A percentile compares a stretch with the other conserved stretches of the same genome.
Conservation (phyloP, 2,329 filamentous ascomycete species). For the Cladosporium oxysporum region DNA sequence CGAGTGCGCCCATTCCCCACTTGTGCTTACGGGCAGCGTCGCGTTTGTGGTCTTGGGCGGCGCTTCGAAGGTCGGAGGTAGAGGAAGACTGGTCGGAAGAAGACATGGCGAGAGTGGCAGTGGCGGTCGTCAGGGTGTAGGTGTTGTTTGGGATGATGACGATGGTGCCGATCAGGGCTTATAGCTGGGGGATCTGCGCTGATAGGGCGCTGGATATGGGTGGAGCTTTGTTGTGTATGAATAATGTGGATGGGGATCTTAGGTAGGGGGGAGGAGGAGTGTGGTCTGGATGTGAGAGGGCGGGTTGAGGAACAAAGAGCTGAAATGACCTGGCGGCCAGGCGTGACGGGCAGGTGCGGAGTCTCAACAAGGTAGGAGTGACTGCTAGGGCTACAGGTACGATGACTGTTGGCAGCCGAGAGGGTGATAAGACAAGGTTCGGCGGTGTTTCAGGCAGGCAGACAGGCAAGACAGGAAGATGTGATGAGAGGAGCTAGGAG, state of each 20-base stretch:
- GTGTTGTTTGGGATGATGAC: conserved; percentile 11
- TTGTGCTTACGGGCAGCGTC: conserved; percentile 53
- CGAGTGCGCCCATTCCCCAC: conserved; percentile 49
- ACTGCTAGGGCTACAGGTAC: conserved; percentile 4
- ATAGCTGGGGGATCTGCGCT: conserved; percentile 9
- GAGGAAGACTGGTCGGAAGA: conserved; percentile 47
- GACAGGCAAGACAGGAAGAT: neutral
- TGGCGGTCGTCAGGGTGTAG: conserved; percentile 3
- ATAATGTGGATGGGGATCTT: neutral
- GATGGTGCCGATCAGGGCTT: conserved; percentile 7
- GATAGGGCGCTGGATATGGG: neutral
- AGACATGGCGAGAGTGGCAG: conserved; percentile 39
- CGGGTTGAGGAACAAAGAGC: conserved; percentile 10
- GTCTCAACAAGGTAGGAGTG: conserved; percentile 18
- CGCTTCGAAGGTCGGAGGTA: conserved; percentile 56
- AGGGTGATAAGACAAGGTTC: conserved; percentile 19
- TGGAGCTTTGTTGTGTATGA: conserved; percentile 5
- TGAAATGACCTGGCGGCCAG: conserved; percentile 15
- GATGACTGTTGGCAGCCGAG: conserved; percentile 2
- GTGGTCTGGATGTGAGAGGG: neutral
- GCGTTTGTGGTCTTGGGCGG: conserved; percentile 55
- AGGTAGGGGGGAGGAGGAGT: neutral
- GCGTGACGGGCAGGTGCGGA: conserved; percentile 16
- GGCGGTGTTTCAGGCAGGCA: conserved; percentile 2
- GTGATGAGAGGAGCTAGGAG: conserved; percentile 3